A percentile compares a stretch with the other conserved stretches of the same genome.
phyloP scores from a whole-genome alignment of 495 filamentous ascomycete genomes.

The Penicillium coffeae region DNA sequence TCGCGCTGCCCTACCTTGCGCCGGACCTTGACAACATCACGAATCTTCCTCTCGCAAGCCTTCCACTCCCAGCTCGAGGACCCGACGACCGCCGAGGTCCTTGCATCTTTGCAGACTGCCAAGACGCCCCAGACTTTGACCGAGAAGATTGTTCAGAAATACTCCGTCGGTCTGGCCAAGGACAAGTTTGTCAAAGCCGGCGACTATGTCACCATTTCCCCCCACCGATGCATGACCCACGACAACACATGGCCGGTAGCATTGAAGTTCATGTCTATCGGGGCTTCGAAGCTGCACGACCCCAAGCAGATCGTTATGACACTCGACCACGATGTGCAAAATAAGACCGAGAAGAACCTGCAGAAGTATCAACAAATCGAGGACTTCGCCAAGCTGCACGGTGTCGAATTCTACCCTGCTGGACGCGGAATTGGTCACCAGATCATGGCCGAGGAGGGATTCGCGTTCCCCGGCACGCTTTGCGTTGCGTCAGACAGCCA shows the following conservation, averaged over 20 bases:
- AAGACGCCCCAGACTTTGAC: slow-evolving; percentile 67
- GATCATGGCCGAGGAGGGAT: slow-evolving; percentile 84
- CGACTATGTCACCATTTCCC: slow-evolving; percentile 78
- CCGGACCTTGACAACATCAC: slow-evolving; percentile 40
- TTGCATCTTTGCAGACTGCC: slow-evolving; percentile 36
- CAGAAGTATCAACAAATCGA: slow-evolving; percentile 85
- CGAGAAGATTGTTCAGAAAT: slow-evolving; percentile 85
- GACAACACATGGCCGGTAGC: slow-evolving; percentile 90
- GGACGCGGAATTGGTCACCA: slow-evolving; percentile 86
- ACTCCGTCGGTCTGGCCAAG: slow-evolving; percentile 64
- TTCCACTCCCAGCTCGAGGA: slow-evolving; percentile 50
- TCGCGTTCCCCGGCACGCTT: slow-evolving; percentile 79
- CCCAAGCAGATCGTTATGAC: slow-evolving; percentile 80
- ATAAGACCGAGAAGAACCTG: slow-evolving; percentile 76
- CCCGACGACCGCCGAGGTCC: slow-evolving; percentile 37
- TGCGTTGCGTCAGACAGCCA: slow-evolving; percentile 81
- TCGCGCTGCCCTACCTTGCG: slow-evolving; percentile 23
- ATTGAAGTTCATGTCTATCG: slow-evolving; percentile 82
- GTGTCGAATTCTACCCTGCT: slow-evolving; percentile 79
- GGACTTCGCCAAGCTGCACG: slow-evolving; percentile 76
- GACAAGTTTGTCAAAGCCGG: slow-evolving; percentile 71
- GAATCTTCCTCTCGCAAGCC: slow-evolving; percentile 38
- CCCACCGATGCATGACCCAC: slow-evolving; percentile 81
- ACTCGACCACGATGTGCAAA: slow-evolving; percentile 92
- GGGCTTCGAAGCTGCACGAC: slow-evolving; percentile 71